Evolutionary conservation across 1,139 yeast species (phyloP).

Genomic region (Blastobotrys petasosporus): DNA sequence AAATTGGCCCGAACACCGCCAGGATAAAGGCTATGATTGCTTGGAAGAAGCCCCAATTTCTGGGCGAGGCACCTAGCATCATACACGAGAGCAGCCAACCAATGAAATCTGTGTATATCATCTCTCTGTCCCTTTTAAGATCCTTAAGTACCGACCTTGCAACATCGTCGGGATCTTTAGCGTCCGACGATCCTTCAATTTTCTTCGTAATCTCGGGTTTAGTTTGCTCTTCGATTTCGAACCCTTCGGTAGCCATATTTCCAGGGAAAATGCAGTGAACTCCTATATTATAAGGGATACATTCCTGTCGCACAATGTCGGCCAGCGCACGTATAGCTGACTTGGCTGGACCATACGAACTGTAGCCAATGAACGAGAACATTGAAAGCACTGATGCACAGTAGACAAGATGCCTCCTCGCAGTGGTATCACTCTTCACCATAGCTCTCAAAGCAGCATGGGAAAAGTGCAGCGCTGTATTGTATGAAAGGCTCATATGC

Average conservation of each 20-base stretch:
- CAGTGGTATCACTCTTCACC: conserved; percentile 21
- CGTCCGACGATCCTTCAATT: conserved; percentile 79
- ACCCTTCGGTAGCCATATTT: conserved; percentile 86
- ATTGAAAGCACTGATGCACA: conserved; percentile 79
- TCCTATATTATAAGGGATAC: conserved; percentile 53
- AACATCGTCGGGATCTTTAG: conserved; percentile 64
- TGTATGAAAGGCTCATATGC: conserved; percentile 67
- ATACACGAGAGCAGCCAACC: conserved; percentile 78
- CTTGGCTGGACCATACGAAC: conserved; percentile 85
- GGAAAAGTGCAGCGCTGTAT: conserved; percentile 62
- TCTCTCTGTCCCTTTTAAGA: conserved; percentile 61
- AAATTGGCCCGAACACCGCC: conserved; percentile 60
- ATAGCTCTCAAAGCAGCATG: conserved; percentile 52
- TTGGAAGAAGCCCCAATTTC: conserved; percentile 48
- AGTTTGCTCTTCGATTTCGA: conserved; percentile 66
- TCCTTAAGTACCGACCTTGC: conserved; percentile 54
- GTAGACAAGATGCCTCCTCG: conserved; percentile 55
- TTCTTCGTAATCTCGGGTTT: conserved; percentile 78
- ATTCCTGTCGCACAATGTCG: conserved; percentile 75
- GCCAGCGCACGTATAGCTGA: conserved; percentile 74
- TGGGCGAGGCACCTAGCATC: conserved; percentile 64
- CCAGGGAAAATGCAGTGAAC: conserved; percentile 72
- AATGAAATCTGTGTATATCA: conserved; percentile 73
- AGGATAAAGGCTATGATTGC: conserved; percentile 41
- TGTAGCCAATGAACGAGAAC: conserved; percentile 86